These are phyloP conservation scores for Globisporangium apiculatum DNA, from an alignment of 352 stramenopile genomes.

Conservation along the genomic window DNA sequence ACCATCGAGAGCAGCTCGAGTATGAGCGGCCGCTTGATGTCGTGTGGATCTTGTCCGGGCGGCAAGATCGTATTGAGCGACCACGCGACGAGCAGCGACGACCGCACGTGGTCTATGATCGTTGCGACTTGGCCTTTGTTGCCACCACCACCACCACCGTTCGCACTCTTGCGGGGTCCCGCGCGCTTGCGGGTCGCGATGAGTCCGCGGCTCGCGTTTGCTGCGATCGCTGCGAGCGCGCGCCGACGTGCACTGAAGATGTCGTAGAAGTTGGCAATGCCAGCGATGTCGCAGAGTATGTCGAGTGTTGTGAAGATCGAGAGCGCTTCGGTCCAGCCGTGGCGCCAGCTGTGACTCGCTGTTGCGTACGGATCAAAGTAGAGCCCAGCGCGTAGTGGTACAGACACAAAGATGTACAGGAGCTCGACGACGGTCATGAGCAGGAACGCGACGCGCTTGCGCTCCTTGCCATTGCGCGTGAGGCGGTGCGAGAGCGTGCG, in stretches of 20 bases:
- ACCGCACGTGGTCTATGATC: conserved; percentile 19
- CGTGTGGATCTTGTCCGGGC: conserved; percentile 12
- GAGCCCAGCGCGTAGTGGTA: conserved; percentile 33
- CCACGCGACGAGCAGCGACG: conserved; percentile 36
- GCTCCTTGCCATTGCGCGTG: conserved; percentile 7
- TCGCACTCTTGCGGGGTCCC: neutral
- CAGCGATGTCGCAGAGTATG: conserved; percentile 37
- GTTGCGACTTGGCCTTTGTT: conserved; percentile 3
- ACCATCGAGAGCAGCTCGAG: conserved; percentile 42
- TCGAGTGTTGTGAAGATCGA: conserved; percentile 44
- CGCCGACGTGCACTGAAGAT: conserved; percentile 38
- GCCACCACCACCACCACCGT: conserved; percentile 8
- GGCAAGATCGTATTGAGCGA: conserved; percentile 64
- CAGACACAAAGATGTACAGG: conserved; percentile 30
- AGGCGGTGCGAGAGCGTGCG: conserved; percentile 1
- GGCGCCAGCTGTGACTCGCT: neutral
- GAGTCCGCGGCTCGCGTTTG: conserved; percentile 11
- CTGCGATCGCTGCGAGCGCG: conserved; percentile 30
- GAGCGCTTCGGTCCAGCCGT: conserved; percentile 37
- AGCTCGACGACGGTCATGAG: conserved; percentile 19
- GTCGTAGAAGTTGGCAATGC: conserved; percentile 35
- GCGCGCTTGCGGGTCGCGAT: conserved; percentile 17
- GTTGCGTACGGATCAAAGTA: conserved; percentile 32
- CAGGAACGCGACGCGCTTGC: conserved; percentile 15
- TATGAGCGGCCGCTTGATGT: conserved; percentile 31